Evolutionary conservation across 2,329 filamentous ascomycete species (phyloP).

Genomic region (Diplodia scrobiculata): DNA sequence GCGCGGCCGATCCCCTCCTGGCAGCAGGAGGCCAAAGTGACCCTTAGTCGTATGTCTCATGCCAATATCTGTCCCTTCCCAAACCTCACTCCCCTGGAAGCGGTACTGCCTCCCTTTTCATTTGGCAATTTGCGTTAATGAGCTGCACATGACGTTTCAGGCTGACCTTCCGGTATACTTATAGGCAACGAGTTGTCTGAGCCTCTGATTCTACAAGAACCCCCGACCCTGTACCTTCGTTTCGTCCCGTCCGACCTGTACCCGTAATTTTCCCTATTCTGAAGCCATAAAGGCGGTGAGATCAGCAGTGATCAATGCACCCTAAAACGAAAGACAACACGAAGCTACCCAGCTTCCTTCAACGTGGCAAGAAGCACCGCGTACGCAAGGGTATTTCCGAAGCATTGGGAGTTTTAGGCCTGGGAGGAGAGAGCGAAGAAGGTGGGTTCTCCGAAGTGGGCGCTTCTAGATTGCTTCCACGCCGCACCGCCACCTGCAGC

Average conservation of each 20-base stretch:
- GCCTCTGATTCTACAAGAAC: constrained; percentile 10
- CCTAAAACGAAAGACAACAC: constrained; percentile 29
- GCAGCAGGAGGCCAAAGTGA: constrained; percentile 21
- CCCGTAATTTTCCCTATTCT: constrained; percentile 22
- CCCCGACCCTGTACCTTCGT: constrained; percentile 25
- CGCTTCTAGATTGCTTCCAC: constrained; percentile 28
- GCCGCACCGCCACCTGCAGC: constrained; percentile 24
- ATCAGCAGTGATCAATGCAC: constrained; percentile 31
- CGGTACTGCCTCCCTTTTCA: constrained; percentile 23
- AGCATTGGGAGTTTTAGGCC: constrained; percentile 27
- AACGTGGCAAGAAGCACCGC: constrained; percentile 29
- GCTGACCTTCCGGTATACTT: constrained; percentile 17
- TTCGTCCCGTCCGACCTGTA: constrained; percentile 23
- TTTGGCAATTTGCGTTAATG: constrained; percentile 26
- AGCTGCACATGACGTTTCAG: constrained; percentile 28
- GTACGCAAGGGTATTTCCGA: constrained; percentile 29
- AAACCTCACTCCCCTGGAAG: constrained; percentile 11
- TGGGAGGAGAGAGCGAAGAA: constrained; percentile 28
- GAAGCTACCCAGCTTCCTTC: constrained; percentile 15
- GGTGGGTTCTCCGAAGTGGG: constrained; percentile 20
- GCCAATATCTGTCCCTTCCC: constrained; percentile 28
- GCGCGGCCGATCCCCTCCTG: constrained; percentile 21
- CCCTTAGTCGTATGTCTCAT: constrained; percentile 29
- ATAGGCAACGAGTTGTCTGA: constrained; percentile 1
- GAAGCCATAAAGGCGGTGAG: constrained; percentile 28